Base-by-base conservation (phyloP, 1,284 basidiomycete species). In the Ceratorhiza oryzae-sativae region DNA sequence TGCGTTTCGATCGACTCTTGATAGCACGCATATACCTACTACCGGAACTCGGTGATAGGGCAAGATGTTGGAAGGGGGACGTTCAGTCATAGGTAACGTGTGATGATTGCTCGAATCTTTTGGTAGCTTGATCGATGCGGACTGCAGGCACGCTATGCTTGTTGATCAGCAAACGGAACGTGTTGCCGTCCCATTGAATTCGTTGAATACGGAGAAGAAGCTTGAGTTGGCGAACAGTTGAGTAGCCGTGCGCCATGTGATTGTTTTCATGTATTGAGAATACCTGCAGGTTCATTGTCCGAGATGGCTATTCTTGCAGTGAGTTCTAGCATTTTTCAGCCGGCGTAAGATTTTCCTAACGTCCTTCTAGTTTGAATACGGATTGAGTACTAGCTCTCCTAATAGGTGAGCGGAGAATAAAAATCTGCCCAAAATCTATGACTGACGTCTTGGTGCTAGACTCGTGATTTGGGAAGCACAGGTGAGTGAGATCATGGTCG, bases 381-480 rank as follows among this genome's bases (percentile, higher is more conserved):
- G 94, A 0, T 85, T 91, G 72, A 93, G 91, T 76, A 95, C 93
- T 91, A 92, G 94, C 78, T 83, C 87, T 46, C 93, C 93, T 18
- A 56, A 68, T n/a, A 46, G 63, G 63, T 68, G 25, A 56, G 63
- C 56, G 15, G 13, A 32, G 5, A 30, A 46, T 15, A 3, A 12
- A 39, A 20, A n/a, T 27, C 8, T 2, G 30, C 23, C 20, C 25
- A 5, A 39, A 18, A 68, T 36, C n/a, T 45, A 13, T 27, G 34
- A 13, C 34, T 55, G 32, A 42, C 34, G 3, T 3, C 41, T n/a
- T 13, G 49, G n/a, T 32, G 0, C 85, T 87, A 78, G 95, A 36
- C 81, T 96, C 60, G 87, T 92, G 0, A 92, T 96, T 51, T 95
- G 94, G 94, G 94, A 97, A 79, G 93, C 93, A 1, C 94, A 95